Base-by-base conservation (phyloP, 345 rosid genomes). In the Citropsis articulata region DNA sequence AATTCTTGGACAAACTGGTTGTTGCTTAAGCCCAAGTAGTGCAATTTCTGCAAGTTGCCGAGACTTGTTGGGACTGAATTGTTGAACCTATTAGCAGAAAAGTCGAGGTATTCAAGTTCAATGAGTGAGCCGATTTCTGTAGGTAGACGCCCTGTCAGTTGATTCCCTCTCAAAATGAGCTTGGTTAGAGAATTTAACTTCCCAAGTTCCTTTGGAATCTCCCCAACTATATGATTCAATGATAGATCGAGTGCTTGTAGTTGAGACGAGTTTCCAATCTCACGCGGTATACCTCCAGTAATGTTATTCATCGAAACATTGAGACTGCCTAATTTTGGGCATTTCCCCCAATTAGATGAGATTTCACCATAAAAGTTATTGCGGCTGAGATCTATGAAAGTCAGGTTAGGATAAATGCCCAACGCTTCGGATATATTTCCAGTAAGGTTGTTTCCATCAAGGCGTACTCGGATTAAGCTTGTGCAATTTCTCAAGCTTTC, bases 151-250 rank as follows among this genome's bases (percentile, higher is more conserved):
- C 68, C 25, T 1, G 45, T 21, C 0, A 67, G 12, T 21, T 35
- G 27, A 36, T 81, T 84, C 10, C 28, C 9, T 0, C 63, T 65
- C 69, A 84, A 75, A 56, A 62, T 71, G 35, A 84, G 75, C 45
- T 67, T 62, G 56, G 13, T 50, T 9, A 84, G 69, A 19, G 72
- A 72, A 28, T 19, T 68, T 33, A 81, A 50, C 45, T 66, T 75
- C 2, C 78, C 75, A 21, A 84, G 35, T 64, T 64, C n/a, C 4
- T 0, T 31, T 61, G 83, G 84, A 61, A 85, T 81, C 19, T 62
- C 45, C 9, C 81, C 86, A 28, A 6, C 53, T 2, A 85, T 48
- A 4, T 68, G 28, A 45, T 85, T 85, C 2, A 16, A 30, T 9
- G 75, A 59, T n/a, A 85, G 69, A 25, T 73, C 71, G 1, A 83